Evolutionary conservation across 129 eudicot genomes (phyloP).

Genomic region (sunflower (Helianthus annuus)): HanXRQr2.0-SUNRISE NC_035446.2:110487099-110487598

Average conservation of each 20-base stretch:
- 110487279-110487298: not conserved
- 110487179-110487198: constrained; percentile 43
- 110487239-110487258: constrained; percentile 49
- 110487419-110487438: constrained; percentile 89
- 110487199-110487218: constrained; percentile 49
- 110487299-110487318: constrained; percentile 50
- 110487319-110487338: constrained; percentile 68
- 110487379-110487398: constrained; percentile 72
- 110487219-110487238: constrained; percentile 59
- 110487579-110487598: constrained; percentile 61
- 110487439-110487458: constrained; percentile 85
- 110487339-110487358: constrained; percentile 86
- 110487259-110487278: constrained; percentile 12
- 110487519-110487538: constrained; percentile 49
- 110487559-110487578: constrained; percentile 81
- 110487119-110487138: constrained; percentile 64
- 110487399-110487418: constrained; percentile 61
- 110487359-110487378: constrained; percentile 69
- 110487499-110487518: constrained; percentile 44
- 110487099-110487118: constrained; percentile 71
- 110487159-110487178: constrained; percentile 42
- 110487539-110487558: constrained; percentile 28
- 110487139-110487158: constrained; percentile 70
- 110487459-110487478: constrained; percentile 64
- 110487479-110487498: constrained; percentile 56